Percentiles rank a stretch among this genome's conserved stretches.
Evolutionary conservation across 345 rosid genomes (phyloP).

Genomic region (Citrus reticulata): DNA sequence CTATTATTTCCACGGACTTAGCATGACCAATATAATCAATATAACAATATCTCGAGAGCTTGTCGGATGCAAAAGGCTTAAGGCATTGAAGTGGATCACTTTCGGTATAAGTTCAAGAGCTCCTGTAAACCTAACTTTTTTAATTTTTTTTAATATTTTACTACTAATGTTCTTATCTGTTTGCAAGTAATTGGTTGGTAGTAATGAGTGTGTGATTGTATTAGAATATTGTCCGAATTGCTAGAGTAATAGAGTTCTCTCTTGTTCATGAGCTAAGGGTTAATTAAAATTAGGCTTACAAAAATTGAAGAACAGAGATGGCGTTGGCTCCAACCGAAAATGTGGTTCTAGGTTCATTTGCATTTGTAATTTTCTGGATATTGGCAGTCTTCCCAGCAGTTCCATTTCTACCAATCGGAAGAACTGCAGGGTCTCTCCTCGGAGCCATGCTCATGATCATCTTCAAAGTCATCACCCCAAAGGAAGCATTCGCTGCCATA

Average conservation of each 20-base stretch:
- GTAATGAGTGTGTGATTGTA: background rate
- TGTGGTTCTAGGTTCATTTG: background rate
- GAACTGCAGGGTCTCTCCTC: conserved; percentile 1
- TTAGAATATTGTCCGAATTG: background rate
- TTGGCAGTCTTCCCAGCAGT: conserved; percentile 5
- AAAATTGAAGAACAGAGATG: background rate
- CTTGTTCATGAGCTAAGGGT: background rate
- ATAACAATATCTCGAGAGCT: no score
- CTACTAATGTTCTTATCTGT: background rate
- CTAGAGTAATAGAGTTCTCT: background rate
- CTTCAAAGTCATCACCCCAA: background rate
- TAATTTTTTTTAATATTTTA: background rate
- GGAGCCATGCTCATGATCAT: conserved; percentile 9
- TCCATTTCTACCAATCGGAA: background rate
- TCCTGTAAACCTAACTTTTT: background rate
- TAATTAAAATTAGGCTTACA: background rate
- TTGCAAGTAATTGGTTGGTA: background rate
- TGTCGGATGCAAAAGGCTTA: background rate
- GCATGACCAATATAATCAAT: background rate
- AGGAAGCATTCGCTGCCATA: background rate
- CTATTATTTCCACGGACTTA: no score
- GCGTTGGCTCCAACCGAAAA: background rate
- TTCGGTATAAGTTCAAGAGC: background rate
- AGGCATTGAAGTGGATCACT: background rate
- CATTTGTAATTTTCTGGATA: conserved; percentile 9